Conservation (phyloP, 129 eudicot species). For the Rutidosis leptorrhynchoides region DNA sequence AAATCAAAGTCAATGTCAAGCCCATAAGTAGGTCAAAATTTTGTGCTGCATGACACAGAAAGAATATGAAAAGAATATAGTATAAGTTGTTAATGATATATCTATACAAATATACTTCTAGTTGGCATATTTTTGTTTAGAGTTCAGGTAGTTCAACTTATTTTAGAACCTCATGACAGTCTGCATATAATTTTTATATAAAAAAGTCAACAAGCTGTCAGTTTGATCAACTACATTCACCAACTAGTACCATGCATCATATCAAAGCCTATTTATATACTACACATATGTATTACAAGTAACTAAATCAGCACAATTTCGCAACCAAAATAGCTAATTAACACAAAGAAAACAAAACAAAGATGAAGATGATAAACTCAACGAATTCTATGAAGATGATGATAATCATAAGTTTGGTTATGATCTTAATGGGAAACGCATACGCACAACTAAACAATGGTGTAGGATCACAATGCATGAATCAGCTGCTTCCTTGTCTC, state of each 20-base stretch:
- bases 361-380: conserved; percentile 16
- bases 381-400: conserved; percentile 10
- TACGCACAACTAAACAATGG: conserved; percentile 15
- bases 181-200: background rate
- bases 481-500: conserved; percentile 41
- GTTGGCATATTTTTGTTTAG: background rate
- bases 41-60: background rate
- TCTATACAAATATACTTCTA: background rate
- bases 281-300: background rate
- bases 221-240: conserved; percentile 37
- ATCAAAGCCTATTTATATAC: conserved; percentile 15
- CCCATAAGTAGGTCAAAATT: background rate
- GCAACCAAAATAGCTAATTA: conserved; percentile 7
- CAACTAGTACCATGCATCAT: conserved; percentile 28
- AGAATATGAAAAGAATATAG: background rate
- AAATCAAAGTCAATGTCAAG: background rate
- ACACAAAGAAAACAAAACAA: background rate
- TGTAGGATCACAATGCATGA: conserved; percentile 20
- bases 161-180: conserved; percentile 20
- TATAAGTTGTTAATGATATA: background rate
- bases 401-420: conserved; percentile 3
- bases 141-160: conserved; percentile 33
- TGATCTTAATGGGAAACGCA: conserved; percentile 13
- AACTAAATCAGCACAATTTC: conserved; percentile 3
- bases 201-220: conserved; percentile 29